These are phyloP conservation scores for Ascochyta clinopodiicola DNA, from an alignment of 2,329 filamentous ascomycete genomes.

Conservation along the genomic window DNA sequence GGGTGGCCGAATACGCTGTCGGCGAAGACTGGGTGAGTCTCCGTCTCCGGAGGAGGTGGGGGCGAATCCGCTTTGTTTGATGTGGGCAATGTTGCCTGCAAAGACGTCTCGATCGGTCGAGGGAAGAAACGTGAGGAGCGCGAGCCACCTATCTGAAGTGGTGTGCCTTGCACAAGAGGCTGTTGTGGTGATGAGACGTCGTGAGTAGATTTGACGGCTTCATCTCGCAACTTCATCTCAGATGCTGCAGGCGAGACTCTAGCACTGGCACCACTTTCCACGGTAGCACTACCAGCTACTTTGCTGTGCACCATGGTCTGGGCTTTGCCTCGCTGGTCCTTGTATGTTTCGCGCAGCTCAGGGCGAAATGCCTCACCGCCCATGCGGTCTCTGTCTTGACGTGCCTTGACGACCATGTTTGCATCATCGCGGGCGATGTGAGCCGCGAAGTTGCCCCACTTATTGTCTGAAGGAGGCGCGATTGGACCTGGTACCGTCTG, in stretches of 20 bases:
- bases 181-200: constrained; percentile 36
- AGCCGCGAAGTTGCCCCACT: constrained; percentile 43
- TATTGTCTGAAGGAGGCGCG: constrained; percentile 37
- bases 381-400: constrained; percentile 37
- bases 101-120: constrained; percentile 32
- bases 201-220: constrained; percentile 26
- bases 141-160: constrained; percentile 34
- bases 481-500: constrained; percentile 35
- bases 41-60: constrained; percentile 71
- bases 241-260: constrained; percentile 14
- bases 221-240: constrained; percentile 40
- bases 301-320: constrained; percentile 39
- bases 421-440: constrained; percentile 42
- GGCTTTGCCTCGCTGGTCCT: constrained; percentile 38
- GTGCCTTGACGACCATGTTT: constrained; percentile 30
- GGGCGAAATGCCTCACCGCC: constrained; percentile 39
- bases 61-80: constrained; percentile 41
- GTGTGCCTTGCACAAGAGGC: constrained; percentile 25
- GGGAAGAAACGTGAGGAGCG: constrained; percentile 50
- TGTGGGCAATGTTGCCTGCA: constrained; percentile 23
- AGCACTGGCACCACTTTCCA: constrained; percentile 21
- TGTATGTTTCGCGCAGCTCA: constrained; percentile 44
- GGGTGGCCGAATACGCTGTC: constrained; percentile 68
- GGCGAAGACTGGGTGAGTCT: constrained; percentile 74
- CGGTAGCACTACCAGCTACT: constrained; percentile 25